A percentile compares a stretch with the other conserved stretches of the same genome.
phyloP scores from a whole-genome alignment of 2,329 filamentous ascomycete genomes.

The Polychaeton citri region DNA sequence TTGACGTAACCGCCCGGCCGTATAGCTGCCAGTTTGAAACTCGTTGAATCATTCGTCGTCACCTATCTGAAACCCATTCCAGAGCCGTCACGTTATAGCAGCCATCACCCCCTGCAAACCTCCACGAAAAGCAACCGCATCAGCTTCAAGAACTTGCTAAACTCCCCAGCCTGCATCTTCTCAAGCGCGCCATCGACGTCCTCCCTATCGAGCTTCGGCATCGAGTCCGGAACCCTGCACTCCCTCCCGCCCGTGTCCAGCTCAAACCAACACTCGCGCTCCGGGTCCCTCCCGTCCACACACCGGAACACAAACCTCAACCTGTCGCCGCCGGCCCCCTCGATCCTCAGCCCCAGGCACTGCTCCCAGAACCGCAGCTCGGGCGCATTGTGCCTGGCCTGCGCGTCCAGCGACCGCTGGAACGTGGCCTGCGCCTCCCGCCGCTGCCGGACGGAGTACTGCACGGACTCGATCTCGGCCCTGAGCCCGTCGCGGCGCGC shows the following conservation, averaged over 20 bases:
- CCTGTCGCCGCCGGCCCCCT: conserved; percentile 58
- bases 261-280: conserved; percentile 87
- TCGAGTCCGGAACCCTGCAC: conserved; percentile 69
- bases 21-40: too few relatives aligned
- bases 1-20: too few relatives aligned
- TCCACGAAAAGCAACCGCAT: conserved; percentile 66
- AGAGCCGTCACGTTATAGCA: too few relatives aligned
- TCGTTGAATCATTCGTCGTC: too few relatives aligned
- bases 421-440: conserved; percentile 60
- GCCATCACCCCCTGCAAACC: conserved; percentile 29
- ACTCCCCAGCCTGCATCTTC: conserved; percentile 60
- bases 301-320: conserved; percentile 85
- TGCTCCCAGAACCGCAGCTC: conserved; percentile 95
- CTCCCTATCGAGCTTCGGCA: conserved; percentile 70
- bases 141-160: conserved; percentile 61
- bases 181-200: conserved; percentile 66
- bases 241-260: conserved; percentile 67
- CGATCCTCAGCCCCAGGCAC: conserved; percentile 76
- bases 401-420: conserved; percentile 63
- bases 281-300: conserved; percentile 75
- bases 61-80: too few relatives aligned
- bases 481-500: conserved; percentile 42
- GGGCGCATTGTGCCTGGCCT: conserved; percentile 78
- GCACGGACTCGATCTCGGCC: conserved; percentile 48
- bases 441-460: conserved; percentile 55